Conservation (phyloP, 2,329 filamentous ascomycete species). For the Pyrenochaeta sp. region DNA sequence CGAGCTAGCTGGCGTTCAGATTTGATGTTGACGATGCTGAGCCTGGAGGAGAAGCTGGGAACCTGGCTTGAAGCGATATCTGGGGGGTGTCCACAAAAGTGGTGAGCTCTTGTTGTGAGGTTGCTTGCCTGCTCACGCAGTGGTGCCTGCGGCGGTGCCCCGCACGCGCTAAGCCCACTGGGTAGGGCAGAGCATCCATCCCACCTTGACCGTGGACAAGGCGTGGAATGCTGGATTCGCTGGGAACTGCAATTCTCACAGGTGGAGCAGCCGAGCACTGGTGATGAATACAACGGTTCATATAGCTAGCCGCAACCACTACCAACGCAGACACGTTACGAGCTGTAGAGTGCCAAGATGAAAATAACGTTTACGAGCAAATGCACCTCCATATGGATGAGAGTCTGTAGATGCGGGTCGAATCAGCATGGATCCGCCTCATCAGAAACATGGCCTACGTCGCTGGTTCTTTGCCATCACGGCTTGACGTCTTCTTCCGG, state of each 20-base stretch:
- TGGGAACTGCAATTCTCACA: neutral
- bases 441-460: neutral
- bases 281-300: no score
- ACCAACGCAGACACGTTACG: no score
- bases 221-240: no score
- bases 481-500: neutral
- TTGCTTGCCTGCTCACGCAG: conserved; percentile 22
- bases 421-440: neutral
- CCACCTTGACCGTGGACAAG: neutral
- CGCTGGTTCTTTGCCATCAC: neutral
- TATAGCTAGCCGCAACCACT: no score
- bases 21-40: neutral
- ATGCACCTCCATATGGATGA: no score
- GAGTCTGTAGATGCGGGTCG: neutral
- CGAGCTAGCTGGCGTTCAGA: neutral
- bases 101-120: conserved; percentile 9
- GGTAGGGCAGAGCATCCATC: conserved; percentile 11
- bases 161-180: conserved; percentile 8
- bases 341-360: no score
- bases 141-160: conserved; percentile 30
- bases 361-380: no score
- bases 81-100: conserved; percentile 1
- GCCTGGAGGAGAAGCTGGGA: conserved; percentile 7
- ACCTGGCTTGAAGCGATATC: neutral
- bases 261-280: no score